These are phyloP conservation scores for Adenanthera pavonina DNA, from an alignment of 306 rosid genomes.

Conservation along the genomic window DNA sequence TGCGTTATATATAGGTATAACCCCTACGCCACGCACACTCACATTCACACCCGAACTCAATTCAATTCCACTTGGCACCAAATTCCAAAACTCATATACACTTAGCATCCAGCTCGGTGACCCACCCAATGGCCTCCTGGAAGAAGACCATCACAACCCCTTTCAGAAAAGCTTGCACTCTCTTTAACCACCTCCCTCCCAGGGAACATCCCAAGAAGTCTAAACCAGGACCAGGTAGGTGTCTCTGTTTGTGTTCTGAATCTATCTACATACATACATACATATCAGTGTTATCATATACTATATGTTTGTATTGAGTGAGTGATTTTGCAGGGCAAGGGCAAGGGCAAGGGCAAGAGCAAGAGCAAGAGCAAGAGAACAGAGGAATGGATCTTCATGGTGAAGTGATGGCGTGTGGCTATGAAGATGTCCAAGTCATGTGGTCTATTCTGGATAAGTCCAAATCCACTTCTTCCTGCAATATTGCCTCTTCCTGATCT, in stretches of 20 bases:
- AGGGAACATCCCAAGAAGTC: slow-evolving; percentile 61
- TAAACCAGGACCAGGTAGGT: slow-evolving; percentile 51
- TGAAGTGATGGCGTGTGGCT: slow-evolving; percentile 95
- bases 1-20: slow-evolving; percentile 30
- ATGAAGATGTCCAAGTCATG: slow-evolving; percentile 97
- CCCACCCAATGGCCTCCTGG: slow-evolving; percentile 75
- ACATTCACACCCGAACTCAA: slow-evolving; percentile 21
- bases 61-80: background rate
- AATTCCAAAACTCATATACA: background rate
- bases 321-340: background rate
- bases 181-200: slow-evolving; percentile 74
- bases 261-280: too few species aligned
- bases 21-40: background rate
- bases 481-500: slow-evolving; percentile 51
- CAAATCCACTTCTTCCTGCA: slow-evolving; percentile 57
- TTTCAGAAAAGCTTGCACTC: slow-evolving; percentile 82
- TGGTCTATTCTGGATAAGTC: slow-evolving; percentile 96
- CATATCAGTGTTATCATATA: background rate
- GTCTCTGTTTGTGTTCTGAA: too few species aligned
- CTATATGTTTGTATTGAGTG: background rate
- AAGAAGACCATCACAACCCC: slow-evolving; percentile 91
- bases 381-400: slow-evolving; percentile 77
- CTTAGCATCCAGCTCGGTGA: background rate
- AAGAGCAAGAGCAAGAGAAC: slow-evolving; percentile 58
- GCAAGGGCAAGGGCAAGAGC: too few species aligned